Percentiles rank a stretch among this genome's conserved stretches.
Conservation (phyloP, 1,139 yeast genomes). For the Suhomyces yuchorum region DNA sequence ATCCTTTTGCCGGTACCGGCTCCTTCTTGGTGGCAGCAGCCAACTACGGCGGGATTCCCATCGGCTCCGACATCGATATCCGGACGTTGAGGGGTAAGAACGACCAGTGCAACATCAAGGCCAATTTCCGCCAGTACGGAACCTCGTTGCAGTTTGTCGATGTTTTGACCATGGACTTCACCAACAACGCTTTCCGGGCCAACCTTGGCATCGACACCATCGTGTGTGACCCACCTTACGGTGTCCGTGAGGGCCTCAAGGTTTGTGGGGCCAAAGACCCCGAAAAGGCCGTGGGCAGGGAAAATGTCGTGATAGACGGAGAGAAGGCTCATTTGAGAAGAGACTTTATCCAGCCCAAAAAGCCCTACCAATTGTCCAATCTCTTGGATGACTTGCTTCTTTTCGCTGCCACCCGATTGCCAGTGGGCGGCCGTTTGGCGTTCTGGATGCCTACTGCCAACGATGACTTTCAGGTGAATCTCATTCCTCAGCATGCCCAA, state of each 20-base stretch:
- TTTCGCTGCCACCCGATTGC: slow-evolving; percentile 73
- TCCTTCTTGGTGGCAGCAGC: slow-evolving; percentile 91
- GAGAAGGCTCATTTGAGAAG: slow-evolving; percentile 72
- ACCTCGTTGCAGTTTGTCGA: slow-evolving; percentile 65
- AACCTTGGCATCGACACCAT: slow-evolving; percentile 73
- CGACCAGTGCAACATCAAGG: slow-evolving; percentile 47
- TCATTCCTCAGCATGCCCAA: slow-evolving; percentile 77
- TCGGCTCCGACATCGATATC: slow-evolving; percentile 92
- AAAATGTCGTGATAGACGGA: slow-evolving; percentile 71
- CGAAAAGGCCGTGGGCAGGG: slow-evolving; percentile 61
- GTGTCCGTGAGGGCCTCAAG: slow-evolving; percentile 92
- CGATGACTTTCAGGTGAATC: slow-evolving; percentile 73
- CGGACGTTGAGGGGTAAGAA: slow-evolving; percentile 79
- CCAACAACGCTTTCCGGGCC: slow-evolving; percentile 77
- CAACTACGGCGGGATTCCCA: slow-evolving; percentile 74
- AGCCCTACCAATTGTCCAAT: slow-evolving; percentile 79
- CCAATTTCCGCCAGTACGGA: slow-evolving; percentile 77
- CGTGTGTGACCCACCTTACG: slow-evolving; percentile 97
- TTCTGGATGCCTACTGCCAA: slow-evolving; percentile 99
- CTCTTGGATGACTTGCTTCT: slow-evolving; percentile 73
- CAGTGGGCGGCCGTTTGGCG: slow-evolving; percentile 75
- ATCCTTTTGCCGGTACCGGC: slow-evolving; percentile 97
- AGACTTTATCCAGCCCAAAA: slow-evolving; percentile 91
- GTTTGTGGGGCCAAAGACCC: slow-evolving; percentile 84
- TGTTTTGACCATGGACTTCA: slow-evolving; percentile 89